These are phyloP conservation scores for Jamesozyma spencerorum DNA, from an alignment of 805 yeast species.

Conservation along the genomic window DNA sequence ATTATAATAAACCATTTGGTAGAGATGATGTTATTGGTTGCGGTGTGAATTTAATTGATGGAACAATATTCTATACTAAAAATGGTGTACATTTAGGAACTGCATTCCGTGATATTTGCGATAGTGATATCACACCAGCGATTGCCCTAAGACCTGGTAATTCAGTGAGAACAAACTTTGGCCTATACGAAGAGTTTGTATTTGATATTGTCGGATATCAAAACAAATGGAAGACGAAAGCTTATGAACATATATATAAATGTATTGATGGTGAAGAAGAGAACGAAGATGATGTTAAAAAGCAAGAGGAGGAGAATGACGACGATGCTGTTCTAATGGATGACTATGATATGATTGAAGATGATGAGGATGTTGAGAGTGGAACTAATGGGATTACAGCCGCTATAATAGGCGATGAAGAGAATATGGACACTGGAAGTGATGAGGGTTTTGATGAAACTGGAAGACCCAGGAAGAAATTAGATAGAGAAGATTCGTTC, in stretches of 20 bases:
- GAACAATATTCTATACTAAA: slow-evolving; percentile 64
- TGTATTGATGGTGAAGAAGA: slow-evolving; percentile 23
- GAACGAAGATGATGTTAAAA: slow-evolving; percentile 5
- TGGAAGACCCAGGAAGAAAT: not conserved
- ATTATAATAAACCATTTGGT: slow-evolving; percentile 33
- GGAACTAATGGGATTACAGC: not conserved
- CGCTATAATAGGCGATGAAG: too few relatives aligned
- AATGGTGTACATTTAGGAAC: slow-evolving; percentile 61
- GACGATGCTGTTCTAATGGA: slow-evolving; percentile 2
- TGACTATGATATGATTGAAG: not conserved
- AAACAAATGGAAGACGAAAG: slow-evolving; percentile 34
- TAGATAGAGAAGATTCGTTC: slow-evolving; percentile 3
- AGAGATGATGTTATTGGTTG: slow-evolving; percentile 67
- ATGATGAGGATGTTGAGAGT: slow-evolving; percentile 1
- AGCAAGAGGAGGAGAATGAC: slow-evolving; percentile 5
- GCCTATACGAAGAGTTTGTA: slow-evolving; percentile 43
- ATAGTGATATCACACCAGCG: slow-evolving; percentile 38
- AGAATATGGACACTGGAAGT: not conserved
- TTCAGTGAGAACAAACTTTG: slow-evolving; percentile 31
- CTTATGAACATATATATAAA: slow-evolving; percentile 26
- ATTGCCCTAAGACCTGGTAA: slow-evolving; percentile 34
- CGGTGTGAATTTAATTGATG: slow-evolving; percentile 63
- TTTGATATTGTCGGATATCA: slow-evolving; percentile 54
- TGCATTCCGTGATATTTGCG: slow-evolving; percentile 41
- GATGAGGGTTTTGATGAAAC: not conserved